Evolutionary conservation across 495 filamentous ascomycete genomes (phyloP).

Genomic region (Aspergillus cristatus): DNA sequence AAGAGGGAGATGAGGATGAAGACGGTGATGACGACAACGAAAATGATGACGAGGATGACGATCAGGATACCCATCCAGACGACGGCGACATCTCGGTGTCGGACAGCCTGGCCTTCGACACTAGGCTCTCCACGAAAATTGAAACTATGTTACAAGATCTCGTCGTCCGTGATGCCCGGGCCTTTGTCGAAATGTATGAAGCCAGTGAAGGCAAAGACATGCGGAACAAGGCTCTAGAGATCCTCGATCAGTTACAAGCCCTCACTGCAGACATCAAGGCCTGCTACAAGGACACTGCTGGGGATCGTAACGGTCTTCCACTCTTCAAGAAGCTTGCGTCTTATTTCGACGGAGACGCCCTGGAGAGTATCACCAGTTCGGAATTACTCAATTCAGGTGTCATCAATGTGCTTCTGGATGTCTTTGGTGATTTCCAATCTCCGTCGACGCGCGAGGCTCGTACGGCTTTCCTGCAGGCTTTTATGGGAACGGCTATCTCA

Average conservation of each 20-base stretch:
- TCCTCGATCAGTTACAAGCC: slow-evolving; percentile 60
- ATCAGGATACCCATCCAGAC: slow-evolving; percentile 52
- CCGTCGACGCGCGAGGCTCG: slow-evolving; percentile 49
- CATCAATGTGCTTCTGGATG: slow-evolving; percentile 69
- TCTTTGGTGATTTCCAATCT: slow-evolving; percentile 58
- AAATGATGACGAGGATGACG: slow-evolving; percentile 52
- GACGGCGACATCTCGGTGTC: slow-evolving; percentile 61
- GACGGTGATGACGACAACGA: slow-evolving; percentile 42
- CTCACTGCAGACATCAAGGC: slow-evolving; percentile 62
- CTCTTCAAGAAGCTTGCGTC: slow-evolving; percentile 70
- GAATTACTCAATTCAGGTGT: slow-evolving; percentile 87
- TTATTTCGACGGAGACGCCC: slow-evolving; percentile 79
- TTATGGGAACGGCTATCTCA: slow-evolving; percentile 68
- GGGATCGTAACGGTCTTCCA: slow-evolving; percentile 37
- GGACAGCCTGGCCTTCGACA: slow-evolving; percentile 50
- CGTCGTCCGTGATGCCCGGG: slow-evolving; percentile 65
- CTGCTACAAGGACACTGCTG: slow-evolving; percentile 50
- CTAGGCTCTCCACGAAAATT: slow-evolving; percentile 37
- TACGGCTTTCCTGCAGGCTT: slow-evolving; percentile 84
- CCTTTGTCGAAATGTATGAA: slow-evolving; percentile 77
- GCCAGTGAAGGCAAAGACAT: slow-evolving; percentile 60
- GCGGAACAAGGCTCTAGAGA: slow-evolving; percentile 66
- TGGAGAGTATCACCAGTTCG: slow-evolving; percentile 95
- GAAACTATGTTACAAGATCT: slow-evolving; percentile 59
- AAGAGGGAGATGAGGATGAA: slow-evolving; percentile 28